phyloP scores from a whole-genome alignment of 2,329 filamentous ascomycete genomes.

The Nannizziopsis barbatae region DNA sequence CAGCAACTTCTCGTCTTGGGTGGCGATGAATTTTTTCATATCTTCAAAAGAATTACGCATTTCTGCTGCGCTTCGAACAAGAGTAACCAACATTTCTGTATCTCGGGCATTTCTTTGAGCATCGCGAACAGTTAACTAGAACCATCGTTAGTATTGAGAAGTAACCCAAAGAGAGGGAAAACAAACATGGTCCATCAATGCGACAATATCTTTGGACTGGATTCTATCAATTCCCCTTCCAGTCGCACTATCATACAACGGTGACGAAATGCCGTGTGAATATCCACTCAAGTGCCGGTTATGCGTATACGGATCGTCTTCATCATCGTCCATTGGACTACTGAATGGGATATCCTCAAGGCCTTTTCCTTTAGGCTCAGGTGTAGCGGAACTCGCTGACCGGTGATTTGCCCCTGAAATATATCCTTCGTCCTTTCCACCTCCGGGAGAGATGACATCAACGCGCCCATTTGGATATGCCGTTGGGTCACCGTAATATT shows the following conservation, averaged over 20 bases:
- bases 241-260: slow-evolving; percentile 80
- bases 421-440: slow-evolving; percentile 76
- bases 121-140: slow-evolving; percentile 79
- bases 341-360: slow-evolving; percentile 39
- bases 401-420: slow-evolving; percentile 61
- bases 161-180: slow-evolving; percentile 5
- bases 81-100: slow-evolving; percentile 87
- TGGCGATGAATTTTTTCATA: slow-evolving; percentile 81
- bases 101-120: slow-evolving; percentile 92
- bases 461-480: slow-evolving; percentile 26
- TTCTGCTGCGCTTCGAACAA: slow-evolving; percentile 86
- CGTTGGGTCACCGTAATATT: slow-evolving; percentile 47
- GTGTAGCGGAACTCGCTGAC: slow-evolving; percentile 39
- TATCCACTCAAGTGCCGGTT: slow-evolving; percentile 69
- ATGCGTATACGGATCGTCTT: slow-evolving; percentile 54
- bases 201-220: slow-evolving; percentile 91
- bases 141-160: slow-evolving; percentile 20
- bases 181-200: slow-evolving; percentile 87
- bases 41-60: slow-evolving; percentile 96
- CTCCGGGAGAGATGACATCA: slow-evolving; percentile 47
- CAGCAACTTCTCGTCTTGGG: slow-evolving; percentile 83
- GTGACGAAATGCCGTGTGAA: slow-evolving; percentile 82
- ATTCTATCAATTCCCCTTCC: slow-evolving; percentile 83
- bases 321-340: slow-evolving; percentile 37
- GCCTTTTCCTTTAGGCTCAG: slow-evolving; percentile 36